These are phyloP conservation scores for Sicyos edulis DNA, from an alignment of 306 rosid species.

Conservation along the genomic window DNA sequence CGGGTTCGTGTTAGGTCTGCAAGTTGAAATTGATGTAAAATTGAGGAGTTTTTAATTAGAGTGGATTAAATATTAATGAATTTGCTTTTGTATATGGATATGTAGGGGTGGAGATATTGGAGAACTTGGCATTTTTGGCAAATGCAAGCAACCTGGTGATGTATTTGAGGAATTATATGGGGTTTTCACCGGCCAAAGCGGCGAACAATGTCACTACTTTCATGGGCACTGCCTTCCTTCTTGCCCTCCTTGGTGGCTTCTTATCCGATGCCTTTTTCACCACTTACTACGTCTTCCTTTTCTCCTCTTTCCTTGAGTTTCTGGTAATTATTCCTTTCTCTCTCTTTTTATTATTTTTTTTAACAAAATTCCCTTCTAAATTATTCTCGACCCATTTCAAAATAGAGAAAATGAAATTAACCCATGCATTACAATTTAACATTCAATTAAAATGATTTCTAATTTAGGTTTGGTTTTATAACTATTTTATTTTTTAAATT, in stretches of 20 bases:
- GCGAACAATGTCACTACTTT: conserved; percentile 70
- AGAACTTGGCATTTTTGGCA: conserved; percentile 73
- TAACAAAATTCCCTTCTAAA: too few relatives aligned
- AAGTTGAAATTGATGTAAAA: not conserved
- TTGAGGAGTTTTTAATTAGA: too few relatives aligned
- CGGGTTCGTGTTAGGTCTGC: conserved; percentile 64
- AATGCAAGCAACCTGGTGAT: conserved; percentile 82
- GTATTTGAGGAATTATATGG: conserved; percentile 58
- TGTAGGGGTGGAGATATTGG: conserved; percentile 63
- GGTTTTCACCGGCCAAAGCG: conserved; percentile 51
- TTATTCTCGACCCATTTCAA: too few relatives aligned
- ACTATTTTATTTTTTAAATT: too few relatives aligned
- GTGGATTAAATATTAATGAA: too few relatives aligned
- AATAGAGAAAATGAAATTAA: too few relatives aligned
- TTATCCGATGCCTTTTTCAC: conserved; percentile 65
- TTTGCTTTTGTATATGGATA: too few relatives aligned
- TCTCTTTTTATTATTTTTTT: not conserved
- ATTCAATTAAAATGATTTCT: too few relatives aligned
- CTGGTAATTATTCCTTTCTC: conserved; percentile 31
- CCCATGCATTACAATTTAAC: too few relatives aligned
- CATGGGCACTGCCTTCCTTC: conserved; percentile 87
- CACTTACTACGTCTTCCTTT: conserved; percentile 49
- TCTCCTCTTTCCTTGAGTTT: conserved; percentile 62
- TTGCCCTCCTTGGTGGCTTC: conserved; percentile 83
- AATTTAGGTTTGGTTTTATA: too few relatives aligned